Evolutionary conservation across 2,329 filamentous ascomycete species (phyloP), one percentile per base, ranked within the genome.

Genomic region (Spiromastix sp.): DNA sequence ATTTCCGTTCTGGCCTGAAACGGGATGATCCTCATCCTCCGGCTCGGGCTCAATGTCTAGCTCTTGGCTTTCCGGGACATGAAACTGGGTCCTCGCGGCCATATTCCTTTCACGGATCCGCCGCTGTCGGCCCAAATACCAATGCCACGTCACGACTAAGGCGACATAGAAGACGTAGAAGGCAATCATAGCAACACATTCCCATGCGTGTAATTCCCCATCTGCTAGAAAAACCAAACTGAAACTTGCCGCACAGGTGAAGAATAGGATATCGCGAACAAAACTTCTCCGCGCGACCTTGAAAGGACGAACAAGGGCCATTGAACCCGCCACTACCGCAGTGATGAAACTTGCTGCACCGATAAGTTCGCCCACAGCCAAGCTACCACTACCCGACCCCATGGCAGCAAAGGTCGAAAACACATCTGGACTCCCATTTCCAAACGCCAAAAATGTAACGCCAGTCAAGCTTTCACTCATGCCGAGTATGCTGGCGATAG

Each of bases 401-500:
- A 98, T 96, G 47, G 91, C 93, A 11, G 91, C 91, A 62, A 98
- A 96, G 2, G 91, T 98, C 46, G 87, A 95, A 60, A 98, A 98
- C 30, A 98, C 87, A 60, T 98, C 91, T 2, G 91, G 91, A 42
- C 89, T 96, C 34, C 91, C 91, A 66, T 98, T 98, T 45, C 91
- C 91, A 60, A 98, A 93, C 6, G 91, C 91, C 34, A 98, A 66
- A 51, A 98, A 93, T 0, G 91, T 98, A 18, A 98, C 93, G 22
- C 91, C 91, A 0, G 91, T 86, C 60, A 98, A 72, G 57, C 85
- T 96, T 65, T 98, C 87, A 57, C 87, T 95, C 67, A 98, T 80
- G 13, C 89, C 87, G 18, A 96, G 70, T 34, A 95, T 77, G 38
- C 72, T 80, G 15, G 91, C 80, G 48, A 98, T 91, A 9, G 91